Evolutionary conservation across 495 filamentous ascomycete species (phyloP), one percentile per base, ranked within the genome.

Genomic region (Extremus antarcticus): DNA sequence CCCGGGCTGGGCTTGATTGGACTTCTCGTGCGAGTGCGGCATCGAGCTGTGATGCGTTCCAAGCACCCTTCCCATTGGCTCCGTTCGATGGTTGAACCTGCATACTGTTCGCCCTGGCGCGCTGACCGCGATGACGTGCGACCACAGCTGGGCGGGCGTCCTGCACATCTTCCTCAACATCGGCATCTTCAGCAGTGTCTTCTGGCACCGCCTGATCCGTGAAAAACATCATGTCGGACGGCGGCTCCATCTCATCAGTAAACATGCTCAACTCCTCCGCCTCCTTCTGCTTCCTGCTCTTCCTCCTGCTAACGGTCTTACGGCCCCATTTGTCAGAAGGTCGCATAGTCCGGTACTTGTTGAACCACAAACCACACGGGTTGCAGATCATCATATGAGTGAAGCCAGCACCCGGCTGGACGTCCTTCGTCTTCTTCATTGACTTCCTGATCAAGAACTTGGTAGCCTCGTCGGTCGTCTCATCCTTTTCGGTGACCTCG

Each of bases 311-410:
- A 25, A 61, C 58, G 25, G 66, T 21, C 41, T 55, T 76, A 51
- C 85, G 85, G 56, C 83, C 83, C 91, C 91, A 98, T 55, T 83
- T 80, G 43, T 88, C 80, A 47, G 81, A 74, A 1, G 92, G 92
- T 8, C 92, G 79, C 76, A 94, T 94, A 25, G 67, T 74, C 64
- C 86, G 89, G 65, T 84, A 87, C 60, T 94, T 95, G 41, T 83
- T 80, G 55, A 96, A 79, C 90, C 89, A 98, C 29, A 98, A 77
- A 15, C 92, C 92, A 63, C 92, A 98, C 61, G 92, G 90, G 70
- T 98, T 98, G 73, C 92, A 98, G 22, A 96, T 77, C 19, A 86
- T 71, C 25, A 88, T 74, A 53, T 84, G 79, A 11, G 72, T 76
- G 70, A 81, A 94, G 15, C 76, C 76, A 25, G 78, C 75, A 61